These are phyloP conservation scores for Toxicodendron radicans DNA, from an alignment of 345 rosid species.

Conservation along the genomic window DNA sequence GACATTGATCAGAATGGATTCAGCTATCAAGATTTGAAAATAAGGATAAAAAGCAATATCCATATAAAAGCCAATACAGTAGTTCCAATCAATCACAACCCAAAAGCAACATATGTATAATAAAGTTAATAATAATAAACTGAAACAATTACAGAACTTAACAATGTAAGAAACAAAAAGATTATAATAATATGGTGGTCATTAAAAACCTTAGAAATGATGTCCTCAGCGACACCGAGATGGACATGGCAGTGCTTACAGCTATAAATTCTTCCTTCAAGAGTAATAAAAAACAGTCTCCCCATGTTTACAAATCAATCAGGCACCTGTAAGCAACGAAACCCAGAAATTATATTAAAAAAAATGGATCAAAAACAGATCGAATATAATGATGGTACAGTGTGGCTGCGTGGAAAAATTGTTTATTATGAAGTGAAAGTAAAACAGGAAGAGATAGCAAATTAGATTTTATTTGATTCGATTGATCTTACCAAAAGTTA, in stretches of 20 bases:
- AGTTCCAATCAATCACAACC: background rate
- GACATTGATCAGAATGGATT: background rate
- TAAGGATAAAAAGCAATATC: too few relatives aligned
- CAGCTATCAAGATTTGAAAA: background rate
- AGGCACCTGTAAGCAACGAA: background rate
- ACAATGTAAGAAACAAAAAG: background rate
- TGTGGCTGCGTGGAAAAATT: background rate
- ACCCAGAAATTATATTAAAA: slow-evolving; percentile 14
- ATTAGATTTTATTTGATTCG: background rate
- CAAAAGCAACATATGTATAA: background rate
- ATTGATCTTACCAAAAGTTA: slow-evolving; percentile 18
- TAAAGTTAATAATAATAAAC: background rate
- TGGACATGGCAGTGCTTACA: slow-evolving; percentile 79
- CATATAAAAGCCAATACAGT: background rate
- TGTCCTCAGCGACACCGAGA: slow-evolving; percentile 51
- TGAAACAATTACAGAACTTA: background rate
- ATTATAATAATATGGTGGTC: too few relatives aligned
- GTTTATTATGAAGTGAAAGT: background rate
- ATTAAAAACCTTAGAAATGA: slow-evolving; percentile 60
- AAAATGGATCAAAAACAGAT: slow-evolving; percentile 1
- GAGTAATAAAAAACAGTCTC: slow-evolving; percentile 54
- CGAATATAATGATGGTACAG: background rate
- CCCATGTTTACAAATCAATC: slow-evolving; percentile 45
- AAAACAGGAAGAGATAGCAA: background rate
- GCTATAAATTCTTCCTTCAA: slow-evolving; percentile 59